These are phyloP conservation scores for Bretschneidera sinensis DNA, from an alignment of 345 rosid genomes.

Conservation along the genomic window DNA sequence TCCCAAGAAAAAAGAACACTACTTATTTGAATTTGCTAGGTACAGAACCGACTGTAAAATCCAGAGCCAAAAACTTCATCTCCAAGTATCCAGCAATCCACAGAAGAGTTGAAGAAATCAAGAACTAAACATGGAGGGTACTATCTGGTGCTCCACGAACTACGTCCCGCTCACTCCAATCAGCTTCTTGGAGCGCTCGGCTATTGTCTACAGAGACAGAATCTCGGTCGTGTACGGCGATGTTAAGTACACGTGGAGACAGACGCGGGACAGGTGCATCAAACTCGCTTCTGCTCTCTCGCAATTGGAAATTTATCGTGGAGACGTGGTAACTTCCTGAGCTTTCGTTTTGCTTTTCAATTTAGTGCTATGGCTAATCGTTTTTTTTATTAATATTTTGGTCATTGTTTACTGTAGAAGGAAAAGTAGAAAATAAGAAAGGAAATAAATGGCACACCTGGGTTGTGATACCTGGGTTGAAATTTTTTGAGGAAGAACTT, in stretches of 20 bases:
- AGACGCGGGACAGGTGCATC: constrained; percentile 48
- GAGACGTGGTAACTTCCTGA: constrained; percentile 40
- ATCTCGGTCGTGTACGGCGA: constrained; percentile 41
- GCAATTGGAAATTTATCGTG: constrained; percentile 42
- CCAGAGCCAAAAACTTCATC: no score
- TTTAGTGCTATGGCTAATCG: not conserved
- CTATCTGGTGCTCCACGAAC: constrained; percentile 43
- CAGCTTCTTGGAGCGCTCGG: constrained; percentile 56
- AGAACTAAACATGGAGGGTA: constrained; percentile 34
- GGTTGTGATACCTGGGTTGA: no score
- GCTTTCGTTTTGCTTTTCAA: not conserved
- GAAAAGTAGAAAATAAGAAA: constrained; percentile 13
- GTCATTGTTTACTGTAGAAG: constrained; percentile 25
- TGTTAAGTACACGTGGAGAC: constrained; percentile 39
- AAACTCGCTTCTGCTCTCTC: constrained; percentile 55
- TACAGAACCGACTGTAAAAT: no score
- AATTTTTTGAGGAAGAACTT: no score
- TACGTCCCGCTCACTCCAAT: constrained; percentile 49
- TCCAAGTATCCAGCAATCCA: no score
- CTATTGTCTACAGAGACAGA: constrained; percentile 43
- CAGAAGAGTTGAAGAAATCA: no score
- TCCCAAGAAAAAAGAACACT: no score
- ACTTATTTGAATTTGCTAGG: no score
- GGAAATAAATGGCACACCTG: not conserved
- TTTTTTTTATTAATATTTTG: not conserved